Percentiles rank a stretch among this genome's conserved stretches.
Evolutionary conservation across 225 moss, liverwort and hornwort species (phyloP).

Genomic region (Sphagnum contortum): DNA sequence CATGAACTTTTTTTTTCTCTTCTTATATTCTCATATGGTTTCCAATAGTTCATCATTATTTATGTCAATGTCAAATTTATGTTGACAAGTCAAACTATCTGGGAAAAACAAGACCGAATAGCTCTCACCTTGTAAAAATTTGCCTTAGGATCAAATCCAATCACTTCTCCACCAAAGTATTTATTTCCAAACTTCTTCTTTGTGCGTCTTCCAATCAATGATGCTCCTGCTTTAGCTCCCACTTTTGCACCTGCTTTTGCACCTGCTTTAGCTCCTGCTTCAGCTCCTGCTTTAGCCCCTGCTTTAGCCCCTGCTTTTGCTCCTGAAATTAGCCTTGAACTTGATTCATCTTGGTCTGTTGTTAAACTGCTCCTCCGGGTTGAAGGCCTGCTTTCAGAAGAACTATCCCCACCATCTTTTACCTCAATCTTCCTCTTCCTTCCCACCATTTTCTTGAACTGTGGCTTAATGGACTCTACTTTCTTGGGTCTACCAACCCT

Average conservation of each 20-base stretch:
- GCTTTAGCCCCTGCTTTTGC: background rate
- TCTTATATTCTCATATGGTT: too few relatives aligned
- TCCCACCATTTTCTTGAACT: constrained; percentile 9
- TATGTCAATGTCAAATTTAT: too few relatives aligned
- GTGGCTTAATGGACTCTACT: constrained; percentile 13
- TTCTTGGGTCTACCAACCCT: constrained; percentile 38
- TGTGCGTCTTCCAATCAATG: constrained; percentile 31
- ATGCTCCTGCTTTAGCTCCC: constrained; percentile 13
- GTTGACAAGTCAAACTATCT: background rate
- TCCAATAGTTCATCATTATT: too few relatives aligned
- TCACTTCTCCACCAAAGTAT: constrained; percentile 29
- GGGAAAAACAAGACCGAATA: background rate
- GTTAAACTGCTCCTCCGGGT: constrained; percentile 29
- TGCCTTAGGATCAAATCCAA: constrained; percentile 29
- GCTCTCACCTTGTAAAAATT: constrained; percentile 33
- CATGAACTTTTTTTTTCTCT: too few relatives aligned
- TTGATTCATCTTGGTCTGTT: constrained; percentile 34
- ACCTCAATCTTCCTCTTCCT: constrained; percentile 19
- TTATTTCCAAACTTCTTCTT: constrained; percentile 24
- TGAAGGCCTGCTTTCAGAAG: constrained; percentile 41
- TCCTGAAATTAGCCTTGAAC: constrained; percentile 29
- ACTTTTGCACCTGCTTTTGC: too few relatives aligned
- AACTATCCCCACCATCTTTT: constrained; percentile 43
- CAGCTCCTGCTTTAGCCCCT: too few relatives aligned
- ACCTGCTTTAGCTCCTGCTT: too few relatives aligned